Evolutionary conservation across 1,139 yeast genomes (phyloP).

Genomic region (Taphrina pruni): DNA sequence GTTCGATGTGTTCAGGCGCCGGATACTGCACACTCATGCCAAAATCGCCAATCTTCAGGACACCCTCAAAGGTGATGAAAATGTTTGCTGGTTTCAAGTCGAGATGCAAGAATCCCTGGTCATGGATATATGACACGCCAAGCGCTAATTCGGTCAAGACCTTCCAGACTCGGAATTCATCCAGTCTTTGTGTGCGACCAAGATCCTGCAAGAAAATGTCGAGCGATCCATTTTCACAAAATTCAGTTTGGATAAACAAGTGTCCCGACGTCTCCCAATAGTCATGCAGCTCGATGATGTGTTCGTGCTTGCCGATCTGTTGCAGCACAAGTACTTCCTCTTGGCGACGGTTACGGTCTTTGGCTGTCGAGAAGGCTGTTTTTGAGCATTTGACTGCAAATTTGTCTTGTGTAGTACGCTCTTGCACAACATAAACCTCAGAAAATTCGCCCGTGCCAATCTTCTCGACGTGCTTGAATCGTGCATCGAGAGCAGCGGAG

Average conservation of each 20-base stretch:
- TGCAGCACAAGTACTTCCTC: constrained; percentile 66
- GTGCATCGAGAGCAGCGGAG: constrained; percentile 53
- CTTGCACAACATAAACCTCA: constrained; percentile 77
- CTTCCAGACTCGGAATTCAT: constrained; percentile 98
- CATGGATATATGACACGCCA: constrained; percentile 83
- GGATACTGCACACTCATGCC: constrained; percentile 71
- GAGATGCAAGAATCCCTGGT: constrained; percentile 74
- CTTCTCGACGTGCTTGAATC: constrained; percentile 73
- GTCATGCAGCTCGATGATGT: constrained; percentile 76
- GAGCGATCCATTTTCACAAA: constrained; percentile 90
- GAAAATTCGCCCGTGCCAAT: constrained; percentile 91
- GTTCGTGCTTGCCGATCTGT: constrained; percentile 72
- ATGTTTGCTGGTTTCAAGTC: constrained; percentile 96
- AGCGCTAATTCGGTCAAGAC: constrained; percentile 78
- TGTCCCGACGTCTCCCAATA: constrained; percentile 83
- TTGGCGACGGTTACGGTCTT: constrained; percentile 58
- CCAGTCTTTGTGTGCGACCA: constrained; percentile 75
- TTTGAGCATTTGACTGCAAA: constrained; percentile 89
- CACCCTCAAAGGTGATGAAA: constrained; percentile 92
- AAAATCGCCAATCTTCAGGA: constrained; percentile 82
- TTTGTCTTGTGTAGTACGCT: constrained; percentile 49
- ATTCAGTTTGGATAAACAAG: constrained; percentile 91
- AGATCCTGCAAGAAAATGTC: constrained; percentile 79
- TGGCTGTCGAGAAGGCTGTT: constrained; percentile 60
- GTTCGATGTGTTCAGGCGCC: constrained; percentile 63